Evolutionary conservation across 768 basidiomycete genomes (phyloP).

Genomic region (Austroboletus eburneus): DNA sequence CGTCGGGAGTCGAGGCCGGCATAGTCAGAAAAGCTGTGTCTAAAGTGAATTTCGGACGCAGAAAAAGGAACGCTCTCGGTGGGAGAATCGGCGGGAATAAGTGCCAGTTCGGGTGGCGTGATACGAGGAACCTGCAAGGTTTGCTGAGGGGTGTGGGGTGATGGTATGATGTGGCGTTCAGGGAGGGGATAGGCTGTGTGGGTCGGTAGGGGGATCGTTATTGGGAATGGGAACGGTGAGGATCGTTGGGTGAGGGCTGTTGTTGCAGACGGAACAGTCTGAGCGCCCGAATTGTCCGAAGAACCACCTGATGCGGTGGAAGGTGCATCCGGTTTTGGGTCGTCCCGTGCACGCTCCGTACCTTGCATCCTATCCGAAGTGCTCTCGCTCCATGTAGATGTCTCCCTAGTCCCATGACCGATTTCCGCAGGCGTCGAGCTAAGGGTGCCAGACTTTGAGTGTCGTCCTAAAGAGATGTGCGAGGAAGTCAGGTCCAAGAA

Average conservation of each 20-base stretch:
- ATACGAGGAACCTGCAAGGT: slow-evolving; percentile 25
- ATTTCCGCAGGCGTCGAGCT: slow-evolving; percentile 27
- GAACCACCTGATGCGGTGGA: slow-evolving; percentile 31
- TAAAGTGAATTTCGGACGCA: slow-evolving; percentile 50
- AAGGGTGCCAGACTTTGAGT: slow-evolving; percentile 26
- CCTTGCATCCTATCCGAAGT: slow-evolving; percentile 15
- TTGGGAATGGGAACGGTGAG: slow-evolving; percentile 41
- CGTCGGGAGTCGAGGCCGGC: slow-evolving; percentile 30
- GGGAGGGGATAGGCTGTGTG: slow-evolving; percentile 25
- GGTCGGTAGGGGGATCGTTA: slow-evolving; percentile 43
- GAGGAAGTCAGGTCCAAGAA: slow-evolving; percentile 32
- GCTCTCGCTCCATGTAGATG: slow-evolving; percentile 15
- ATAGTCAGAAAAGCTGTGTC: slow-evolving; percentile 36
- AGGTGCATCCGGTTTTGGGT: slow-evolving; percentile 29
- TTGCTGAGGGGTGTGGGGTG: slow-evolving; percentile 17
- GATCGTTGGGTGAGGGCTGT: slow-evolving; percentile 20
- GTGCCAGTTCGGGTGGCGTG: slow-evolving; percentile 24
- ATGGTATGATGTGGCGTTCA: slow-evolving; percentile 13
- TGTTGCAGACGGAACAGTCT: slow-evolving; percentile 19
- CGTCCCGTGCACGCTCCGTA: slow-evolving; percentile 18
- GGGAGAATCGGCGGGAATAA: slow-evolving; percentile 41
- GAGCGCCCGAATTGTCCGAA: slow-evolving; percentile 18
- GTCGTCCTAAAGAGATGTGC: slow-evolving; percentile 17
- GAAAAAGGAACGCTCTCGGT: slow-evolving; percentile 56
- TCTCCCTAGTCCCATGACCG: slow-evolving; percentile 16